Evolutionary conservation across 2,329 filamentous ascomycete genomes (phyloP).

Genomic region (Dendrostoma leiphaemia): DNA sequence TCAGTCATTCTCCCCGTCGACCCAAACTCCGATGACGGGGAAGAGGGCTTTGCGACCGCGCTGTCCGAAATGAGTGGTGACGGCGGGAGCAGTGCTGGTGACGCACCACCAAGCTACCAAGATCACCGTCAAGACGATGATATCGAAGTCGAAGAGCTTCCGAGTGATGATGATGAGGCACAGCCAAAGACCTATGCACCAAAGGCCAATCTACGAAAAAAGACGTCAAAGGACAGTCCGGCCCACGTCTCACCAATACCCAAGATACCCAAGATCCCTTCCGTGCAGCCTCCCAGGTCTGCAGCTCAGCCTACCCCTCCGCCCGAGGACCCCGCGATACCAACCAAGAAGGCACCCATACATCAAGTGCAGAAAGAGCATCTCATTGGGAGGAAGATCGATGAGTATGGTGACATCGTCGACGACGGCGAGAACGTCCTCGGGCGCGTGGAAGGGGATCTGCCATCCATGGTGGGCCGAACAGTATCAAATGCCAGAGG

Average conservation of each 20-base stretch:
- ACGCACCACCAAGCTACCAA: background rate
- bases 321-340: background rate
- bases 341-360: constrained; percentile 27
- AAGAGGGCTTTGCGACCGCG: constrained; percentile 3
- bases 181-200: background rate
- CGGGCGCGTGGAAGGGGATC: constrained; percentile 51
- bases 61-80: constrained; percentile 6
- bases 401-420: constrained; percentile 54
- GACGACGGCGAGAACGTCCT: constrained; percentile 49
- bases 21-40: background rate
- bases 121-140: constrained; percentile 6
- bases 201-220: constrained; percentile 11
- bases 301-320: constrained; percentile 4
- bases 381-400: constrained; percentile 46
- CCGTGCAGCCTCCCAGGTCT: constrained; percentile 32
- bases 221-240: constrained; percentile 24
- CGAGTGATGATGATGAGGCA: constrained; percentile 4
- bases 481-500: constrained; percentile 43
- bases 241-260: constrained; percentile 40
- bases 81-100: background rate
- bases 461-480: constrained; percentile 53
- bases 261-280: constrained; percentile 30
- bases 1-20: constrained; percentile 15
- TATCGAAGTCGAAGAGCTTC: constrained; percentile 11
- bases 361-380: constrained; percentile 26